A percentile compares a stretch with the other conserved stretches of the same genome.
Conservation (phyloP, 1,284 basidiomycete species). For the Moesziomyces sp. region DNA sequence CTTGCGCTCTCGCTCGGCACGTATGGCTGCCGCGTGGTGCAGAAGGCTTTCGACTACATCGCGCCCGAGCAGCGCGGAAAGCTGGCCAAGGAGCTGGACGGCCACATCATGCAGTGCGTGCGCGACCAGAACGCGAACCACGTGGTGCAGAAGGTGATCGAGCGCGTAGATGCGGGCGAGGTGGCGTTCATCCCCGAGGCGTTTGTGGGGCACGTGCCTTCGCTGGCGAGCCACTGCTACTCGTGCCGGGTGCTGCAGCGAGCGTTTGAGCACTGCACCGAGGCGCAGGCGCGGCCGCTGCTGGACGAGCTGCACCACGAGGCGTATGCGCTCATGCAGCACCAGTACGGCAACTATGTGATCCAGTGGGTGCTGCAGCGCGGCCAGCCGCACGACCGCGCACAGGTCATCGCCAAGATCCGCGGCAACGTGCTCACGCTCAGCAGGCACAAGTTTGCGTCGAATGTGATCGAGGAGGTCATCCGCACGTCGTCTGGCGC, state of each 20-base stretch:
- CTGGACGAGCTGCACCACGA: slow-evolving; percentile 86
- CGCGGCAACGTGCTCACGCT: slow-evolving; percentile 80
- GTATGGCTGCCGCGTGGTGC: slow-evolving; percentile 82
- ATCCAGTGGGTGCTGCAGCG: slow-evolving; percentile 91
- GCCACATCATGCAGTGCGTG: slow-evolving; percentile 85
- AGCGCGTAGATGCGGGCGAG: slow-evolving; percentile 74
- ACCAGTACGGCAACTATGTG: slow-evolving; percentile 80
- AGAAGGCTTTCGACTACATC: slow-evolving; percentile 74
- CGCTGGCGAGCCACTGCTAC: slow-evolving; percentile 88
- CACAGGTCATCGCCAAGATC: slow-evolving; percentile 77
- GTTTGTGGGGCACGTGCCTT: slow-evolving; percentile 85
- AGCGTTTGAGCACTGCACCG: slow-evolving; percentile 79
- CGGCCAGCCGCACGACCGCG: slow-evolving; percentile 78
- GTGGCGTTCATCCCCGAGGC: slow-evolving; percentile 78
- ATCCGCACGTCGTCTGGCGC: slow-evolving; percentile 76
- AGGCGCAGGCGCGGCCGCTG: slow-evolving; percentile 76
- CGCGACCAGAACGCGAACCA: slow-evolving; percentile 96
- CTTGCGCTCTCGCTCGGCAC: slow-evolving; percentile 85
- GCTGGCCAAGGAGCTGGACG: slow-evolving; percentile 76
- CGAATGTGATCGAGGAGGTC: slow-evolving; percentile 95
- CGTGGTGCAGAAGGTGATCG: slow-evolving; percentile 73
- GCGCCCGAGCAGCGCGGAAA: slow-evolving; percentile 29
- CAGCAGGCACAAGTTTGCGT: slow-evolving; percentile 86
- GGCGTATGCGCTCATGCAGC: slow-evolving; percentile 69
- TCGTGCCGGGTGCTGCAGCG: slow-evolving; percentile 95